A percentile compares a stretch with the other conserved stretches of the same genome.
phyloP scores from a whole-genome alignment of 441 rosid genomes.

The Populus tomentosa region DNA sequence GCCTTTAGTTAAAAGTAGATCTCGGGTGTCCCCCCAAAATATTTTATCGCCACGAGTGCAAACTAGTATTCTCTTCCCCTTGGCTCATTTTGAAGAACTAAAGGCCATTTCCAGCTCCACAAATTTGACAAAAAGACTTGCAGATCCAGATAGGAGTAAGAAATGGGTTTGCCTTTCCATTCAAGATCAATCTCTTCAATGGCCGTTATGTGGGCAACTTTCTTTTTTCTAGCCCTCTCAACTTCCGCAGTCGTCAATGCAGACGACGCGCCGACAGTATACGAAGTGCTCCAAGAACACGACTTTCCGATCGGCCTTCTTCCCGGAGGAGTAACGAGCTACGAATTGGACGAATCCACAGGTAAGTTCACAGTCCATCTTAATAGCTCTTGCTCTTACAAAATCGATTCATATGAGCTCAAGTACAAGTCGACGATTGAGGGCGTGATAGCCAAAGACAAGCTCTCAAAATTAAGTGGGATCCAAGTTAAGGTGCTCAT shows the following conservation, averaged over 20 bases:
- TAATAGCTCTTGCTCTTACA: constrained; percentile 35
- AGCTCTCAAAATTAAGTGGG: constrained; percentile 39
- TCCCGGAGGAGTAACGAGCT: constrained; percentile 41
- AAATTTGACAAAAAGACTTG: neutral
- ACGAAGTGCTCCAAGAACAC: constrained; percentile 40
- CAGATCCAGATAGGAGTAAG: neutral
- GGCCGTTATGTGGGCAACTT: constrained; percentile 11
- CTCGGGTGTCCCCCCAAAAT: no score
- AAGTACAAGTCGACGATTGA: constrained; percentile 43
- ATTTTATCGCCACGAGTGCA: no score
- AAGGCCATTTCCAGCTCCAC: neutral
- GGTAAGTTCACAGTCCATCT: constrained; percentile 39
- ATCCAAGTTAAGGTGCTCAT: constrained; percentile 49
- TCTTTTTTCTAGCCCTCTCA: constrained; percentile 18
- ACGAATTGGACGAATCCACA: constrained; percentile 32
- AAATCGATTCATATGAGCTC: constrained; percentile 42
- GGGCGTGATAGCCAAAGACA: constrained; percentile 38
- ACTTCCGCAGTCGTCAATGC: neutral
- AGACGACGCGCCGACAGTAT: constrained; percentile 19
- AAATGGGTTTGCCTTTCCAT: neutral
- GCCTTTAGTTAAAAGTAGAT: no score
- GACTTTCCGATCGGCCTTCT: constrained; percentile 51
- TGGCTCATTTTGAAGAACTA: neutral
- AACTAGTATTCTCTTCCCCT: no score
- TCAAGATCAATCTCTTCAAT: constrained; percentile 5